These are phyloP conservation scores for Mucor plumbeus DNA, from an alignment of 371 early-diverging fungal species.

Conservation along the genomic window DNA sequence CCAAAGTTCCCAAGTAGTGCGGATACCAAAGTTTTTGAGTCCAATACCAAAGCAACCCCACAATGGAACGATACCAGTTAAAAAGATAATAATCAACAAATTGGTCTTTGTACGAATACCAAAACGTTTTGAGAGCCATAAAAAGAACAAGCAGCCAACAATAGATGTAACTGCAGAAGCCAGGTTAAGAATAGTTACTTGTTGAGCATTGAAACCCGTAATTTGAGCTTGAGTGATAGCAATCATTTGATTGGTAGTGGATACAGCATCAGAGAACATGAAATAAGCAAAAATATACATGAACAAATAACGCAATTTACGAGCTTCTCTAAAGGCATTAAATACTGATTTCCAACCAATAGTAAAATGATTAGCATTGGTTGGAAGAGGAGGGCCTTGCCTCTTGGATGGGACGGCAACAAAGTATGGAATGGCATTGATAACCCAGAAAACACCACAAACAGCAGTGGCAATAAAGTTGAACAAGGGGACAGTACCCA, in stretches of 20 bases:
- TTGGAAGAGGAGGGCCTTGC: conserved; percentile 45
- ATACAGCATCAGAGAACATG: conserved; percentile 64
- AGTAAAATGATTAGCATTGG: conserved; percentile 38
- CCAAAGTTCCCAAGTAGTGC: conserved; percentile 60
- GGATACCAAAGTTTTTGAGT: conserved; percentile 45
- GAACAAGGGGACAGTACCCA: conserved; percentile 51
- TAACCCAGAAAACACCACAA: conserved; percentile 51
- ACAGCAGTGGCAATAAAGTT: conserved; percentile 51
- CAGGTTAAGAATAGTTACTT: conserved; percentile 47
- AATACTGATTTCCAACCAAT: conserved; percentile 56
- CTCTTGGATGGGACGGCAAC: conserved; percentile 44
- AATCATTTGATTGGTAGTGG: conserved; percentile 55
- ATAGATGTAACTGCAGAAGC: conserved; percentile 53
- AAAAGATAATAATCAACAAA: conserved; percentile 37
- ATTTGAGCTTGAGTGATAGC: conserved; percentile 50
- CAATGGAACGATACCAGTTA: conserved; percentile 42
- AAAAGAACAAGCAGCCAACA: conserved; percentile 52
- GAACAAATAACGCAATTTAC: conserved; percentile 54
- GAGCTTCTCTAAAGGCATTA: conserved; percentile 43
- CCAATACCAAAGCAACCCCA: conserved; percentile 59
- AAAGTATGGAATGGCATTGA: conserved; percentile 55
- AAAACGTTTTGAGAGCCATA: conserved; percentile 42
- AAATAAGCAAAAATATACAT: conserved; percentile 64
- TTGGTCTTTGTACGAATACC: conserved; percentile 50
- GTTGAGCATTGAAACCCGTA: conserved; percentile 42